Evolutionary conservation across 1,284 basidiomycete genomes (phyloP).

Genomic region (Cryptococcus hybrid): DNA sequence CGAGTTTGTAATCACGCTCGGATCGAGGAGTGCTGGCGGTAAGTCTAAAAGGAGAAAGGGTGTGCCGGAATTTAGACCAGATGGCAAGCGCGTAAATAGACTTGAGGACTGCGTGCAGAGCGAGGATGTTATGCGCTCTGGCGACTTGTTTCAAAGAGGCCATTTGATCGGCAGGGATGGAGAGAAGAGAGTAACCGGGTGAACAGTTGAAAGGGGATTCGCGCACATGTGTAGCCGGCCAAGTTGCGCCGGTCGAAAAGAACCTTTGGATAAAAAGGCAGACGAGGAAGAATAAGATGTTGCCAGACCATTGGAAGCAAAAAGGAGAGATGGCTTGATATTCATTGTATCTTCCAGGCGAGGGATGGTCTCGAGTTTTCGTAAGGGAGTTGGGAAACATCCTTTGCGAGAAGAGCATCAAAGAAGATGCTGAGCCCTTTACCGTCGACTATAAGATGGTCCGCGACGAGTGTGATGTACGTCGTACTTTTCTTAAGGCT

Average conservation of each 20-base stretch:
- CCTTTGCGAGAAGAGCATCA: constrained; percentile 13
- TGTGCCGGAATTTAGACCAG: constrained; percentile 18
- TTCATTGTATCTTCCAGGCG: constrained; percentile 26
- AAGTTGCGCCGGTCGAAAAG: constrained; percentile 17
- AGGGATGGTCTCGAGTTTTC: constrained; percentile 9
- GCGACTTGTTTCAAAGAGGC: constrained; percentile 18
- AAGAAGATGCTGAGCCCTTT: constrained; percentile 16
- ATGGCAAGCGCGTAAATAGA: constrained; percentile 27
- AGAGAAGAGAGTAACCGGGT: constrained; percentile 13
- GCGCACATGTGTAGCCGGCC: constrained; percentile 23
- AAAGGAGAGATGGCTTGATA: constrained; percentile 16
- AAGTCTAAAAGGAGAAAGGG: constrained; percentile 8
- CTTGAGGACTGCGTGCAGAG: constrained; percentile 37
- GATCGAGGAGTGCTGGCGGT: constrained; percentile 20
- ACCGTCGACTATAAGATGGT: constrained; percentile 19
- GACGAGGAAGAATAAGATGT: constrained; percentile 31
- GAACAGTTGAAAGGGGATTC: constrained; percentile 8
- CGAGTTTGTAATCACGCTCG: constrained; percentile 21
- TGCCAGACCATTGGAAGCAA: constrained; percentile 25
- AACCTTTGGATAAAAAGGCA: constrained; percentile 32
- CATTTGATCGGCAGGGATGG: constrained; percentile 14
- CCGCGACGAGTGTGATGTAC: constrained; percentile 9
- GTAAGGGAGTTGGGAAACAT: constrained; percentile 17
- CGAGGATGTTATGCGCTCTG: constrained; percentile 22
- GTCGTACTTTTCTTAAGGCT: neutral